Conservation (phyloP, 2,329 filamentous ascomycete genomes). For the Hymenoscyphus repandus region DNA sequence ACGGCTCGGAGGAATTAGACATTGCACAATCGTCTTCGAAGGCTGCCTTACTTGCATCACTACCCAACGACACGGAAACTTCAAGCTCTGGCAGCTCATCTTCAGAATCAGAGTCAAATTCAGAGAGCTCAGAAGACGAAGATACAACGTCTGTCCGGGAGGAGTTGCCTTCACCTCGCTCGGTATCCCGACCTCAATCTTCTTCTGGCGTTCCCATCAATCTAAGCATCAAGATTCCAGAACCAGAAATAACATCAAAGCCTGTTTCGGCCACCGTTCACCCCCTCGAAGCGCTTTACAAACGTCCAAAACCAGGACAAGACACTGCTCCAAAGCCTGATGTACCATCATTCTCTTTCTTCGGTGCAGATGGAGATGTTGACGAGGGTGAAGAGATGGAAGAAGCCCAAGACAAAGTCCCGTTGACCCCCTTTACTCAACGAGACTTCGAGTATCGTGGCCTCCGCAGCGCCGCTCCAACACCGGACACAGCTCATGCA, state of each 20-base stretch:
- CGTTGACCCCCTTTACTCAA: conserved; percentile 78
- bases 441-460: conserved; percentile 71
- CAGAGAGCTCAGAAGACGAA: conserved; percentile 3
- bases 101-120: conserved; percentile 6
- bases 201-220: conserved; percentile 46
- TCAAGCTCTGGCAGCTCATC: conserved; percentile 26
- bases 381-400: conserved; percentile 38
- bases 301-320: conserved; percentile 51
- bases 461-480: conserved; percentile 84
- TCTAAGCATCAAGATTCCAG: conserved; percentile 45
- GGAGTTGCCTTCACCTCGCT: conserved; percentile 14
- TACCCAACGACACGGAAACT: conserved; percentile 14
- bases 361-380: conserved; percentile 47
- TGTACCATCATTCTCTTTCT: conserved; percentile 72
- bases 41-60: background rate
- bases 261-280: conserved; percentile 52
- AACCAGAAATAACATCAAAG: conserved; percentile 34
- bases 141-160: conserved; percentile 1
- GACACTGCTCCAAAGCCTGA: conserved; percentile 38
- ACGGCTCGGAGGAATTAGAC: conserved; percentile 13
- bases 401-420: conserved; percentile 44
- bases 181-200: conserved; percentile 29
- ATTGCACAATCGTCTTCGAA: background rate
- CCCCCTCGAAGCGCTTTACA: conserved; percentile 89
- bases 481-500: conserved; percentile 84